A percentile compares a stretch with the other conserved stretches of the same genome.
phyloP scores from a whole-genome alignment of 495 filamentous ascomycete genomes.

The Elasticomyces elasticus region DNA sequence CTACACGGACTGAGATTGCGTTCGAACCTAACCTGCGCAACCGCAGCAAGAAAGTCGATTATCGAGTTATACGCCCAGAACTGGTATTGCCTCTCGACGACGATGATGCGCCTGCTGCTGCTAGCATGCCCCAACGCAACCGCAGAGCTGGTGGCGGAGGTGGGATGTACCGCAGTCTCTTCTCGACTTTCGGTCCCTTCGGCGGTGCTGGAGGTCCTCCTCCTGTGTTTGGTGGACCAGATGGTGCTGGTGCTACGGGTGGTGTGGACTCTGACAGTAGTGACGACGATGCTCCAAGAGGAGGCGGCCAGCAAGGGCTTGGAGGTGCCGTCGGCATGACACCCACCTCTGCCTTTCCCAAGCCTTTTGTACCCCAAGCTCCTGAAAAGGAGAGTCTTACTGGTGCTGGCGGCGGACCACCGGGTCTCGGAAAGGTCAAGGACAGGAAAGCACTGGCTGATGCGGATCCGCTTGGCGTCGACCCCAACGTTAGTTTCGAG shows the following conservation, averaged over 20 bases:
- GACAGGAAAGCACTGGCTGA: constrained; percentile 74
- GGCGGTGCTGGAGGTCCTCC: constrained; percentile 65
- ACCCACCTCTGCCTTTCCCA: constrained; percentile 53
- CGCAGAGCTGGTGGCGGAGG: constrained; percentile 46
- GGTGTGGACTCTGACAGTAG: constrained; percentile 91
- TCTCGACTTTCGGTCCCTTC: constrained; percentile 83
- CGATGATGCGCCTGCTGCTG: constrained; percentile 45
- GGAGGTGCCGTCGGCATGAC: constrained; percentile 65
- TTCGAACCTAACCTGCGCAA: constrained; percentile 28
- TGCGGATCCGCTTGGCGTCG: constrained; percentile 86
- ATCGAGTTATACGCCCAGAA: constrained; percentile 68
- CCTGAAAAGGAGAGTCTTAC: constrained; percentile 57
- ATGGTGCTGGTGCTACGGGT: constrained; percentile 61
- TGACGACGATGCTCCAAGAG: constrained; percentile 81
- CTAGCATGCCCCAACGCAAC: constrained; percentile 54
- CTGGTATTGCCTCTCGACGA: constrained; percentile 55
- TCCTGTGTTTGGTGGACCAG: constrained; percentile 67
- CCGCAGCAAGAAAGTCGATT: constrained; percentile 42
- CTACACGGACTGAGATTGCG: constrained; percentile 11
- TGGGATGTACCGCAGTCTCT: constrained; percentile 56
- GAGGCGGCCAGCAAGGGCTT: constrained; percentile 32
- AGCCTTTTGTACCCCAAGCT: constrained; percentile 50
- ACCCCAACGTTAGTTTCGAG: constrained; percentile 82
- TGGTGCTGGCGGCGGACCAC: constrained; percentile 54
- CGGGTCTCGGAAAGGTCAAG: constrained; percentile 82